phyloP scores from a whole-genome alignment of 352 stramenopile genomes.

The Pythium utonaiense region DNA sequence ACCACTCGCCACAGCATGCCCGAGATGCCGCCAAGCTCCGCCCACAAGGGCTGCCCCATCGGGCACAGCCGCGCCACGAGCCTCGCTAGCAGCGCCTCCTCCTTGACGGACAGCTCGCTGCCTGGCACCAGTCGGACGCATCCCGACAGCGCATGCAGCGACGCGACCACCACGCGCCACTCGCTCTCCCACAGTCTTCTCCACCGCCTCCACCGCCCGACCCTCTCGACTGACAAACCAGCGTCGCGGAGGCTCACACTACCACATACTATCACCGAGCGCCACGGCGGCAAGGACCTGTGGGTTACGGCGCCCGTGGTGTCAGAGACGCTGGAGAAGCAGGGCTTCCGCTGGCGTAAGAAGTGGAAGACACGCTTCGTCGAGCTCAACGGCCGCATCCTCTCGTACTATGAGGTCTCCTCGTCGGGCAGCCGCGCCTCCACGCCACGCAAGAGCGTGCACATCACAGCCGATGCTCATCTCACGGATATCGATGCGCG shows the following conservation, averaged over 20 bases:
- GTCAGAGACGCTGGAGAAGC: conserved; percentile 66
- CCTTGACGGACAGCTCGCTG: conserved; percentile 1
- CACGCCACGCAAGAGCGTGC: conserved; percentile 45
- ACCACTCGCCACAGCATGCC: conserved; percentile 4
- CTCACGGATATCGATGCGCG: conserved; percentile 50
- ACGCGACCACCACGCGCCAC: neutral
- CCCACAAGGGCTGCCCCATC: neutral
- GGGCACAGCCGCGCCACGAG: conserved; percentile 20
- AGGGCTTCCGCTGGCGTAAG: conserved; percentile 72
- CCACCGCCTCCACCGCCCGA: conserved; percentile 15
- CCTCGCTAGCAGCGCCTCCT: conserved; percentile 15
- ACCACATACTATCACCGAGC: conserved; percentile 77
- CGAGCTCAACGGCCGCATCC: conserved; percentile 64
- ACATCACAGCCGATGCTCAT: conserved; percentile 51
- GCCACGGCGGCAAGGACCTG: conserved; percentile 57
- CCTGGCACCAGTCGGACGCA: neutral
- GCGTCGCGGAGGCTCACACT: conserved; percentile 32
- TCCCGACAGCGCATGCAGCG: neutral
- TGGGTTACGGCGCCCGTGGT: conserved; percentile 77
- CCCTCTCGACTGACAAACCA: conserved; percentile 4
- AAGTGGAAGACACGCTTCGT: conserved; percentile 76
- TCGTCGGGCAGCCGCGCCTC: conserved; percentile 10
- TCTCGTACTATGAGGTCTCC: conserved; percentile 60
- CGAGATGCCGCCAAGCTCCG: neutral
- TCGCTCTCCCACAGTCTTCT: conserved; percentile 19